Conservation (phyloP, 768 basidiomycete genomes). For the Lactifluus hygrophoroides region DNA sequence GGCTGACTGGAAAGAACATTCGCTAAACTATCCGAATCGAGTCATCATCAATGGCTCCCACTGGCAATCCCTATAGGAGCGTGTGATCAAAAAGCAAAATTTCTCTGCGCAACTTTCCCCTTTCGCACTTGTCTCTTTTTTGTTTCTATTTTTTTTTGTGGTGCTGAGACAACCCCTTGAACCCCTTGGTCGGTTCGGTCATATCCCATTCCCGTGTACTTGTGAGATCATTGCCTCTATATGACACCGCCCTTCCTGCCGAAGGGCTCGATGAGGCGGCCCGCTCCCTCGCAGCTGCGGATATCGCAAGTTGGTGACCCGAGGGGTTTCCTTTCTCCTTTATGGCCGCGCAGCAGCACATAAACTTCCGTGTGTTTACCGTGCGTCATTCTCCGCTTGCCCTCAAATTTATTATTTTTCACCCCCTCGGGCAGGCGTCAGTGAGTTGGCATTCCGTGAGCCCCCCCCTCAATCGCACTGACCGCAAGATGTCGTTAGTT, state of each 20-base stretch:
- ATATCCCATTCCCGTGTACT: not conserved
- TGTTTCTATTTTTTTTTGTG: too few species aligned
- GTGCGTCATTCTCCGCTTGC: conserved; percentile 6
- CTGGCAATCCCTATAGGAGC: not conserved
- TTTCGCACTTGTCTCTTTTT: conserved; percentile 3
- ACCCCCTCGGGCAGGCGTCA: not conserved
- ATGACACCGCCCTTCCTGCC: not conserved
- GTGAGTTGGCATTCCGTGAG: not conserved
- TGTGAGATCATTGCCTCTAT: not conserved
- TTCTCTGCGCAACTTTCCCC: conserved; percentile 12
- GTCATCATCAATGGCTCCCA: conserved; percentile 5
- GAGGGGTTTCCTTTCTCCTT: not conserved
- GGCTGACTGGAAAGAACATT: not conserved
- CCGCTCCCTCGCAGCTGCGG: conserved; percentile 4
- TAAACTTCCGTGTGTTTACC: not conserved
- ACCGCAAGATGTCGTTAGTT: not conserved
- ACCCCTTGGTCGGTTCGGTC: not conserved
- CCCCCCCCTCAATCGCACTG: not conserved
- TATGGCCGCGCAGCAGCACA: not conserved
- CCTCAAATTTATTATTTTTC: not conserved
- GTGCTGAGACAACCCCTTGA: not conserved
- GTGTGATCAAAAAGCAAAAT: conserved; percentile 13
- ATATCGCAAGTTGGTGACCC: not conserved
- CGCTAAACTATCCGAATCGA: conserved; percentile 8
- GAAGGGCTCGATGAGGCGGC: not conserved